These are phyloP conservation scores for Phalaenopsis aphrodite DNA, from an alignment of 106 monocot genomes.

Conservation along the genomic window DNA sequence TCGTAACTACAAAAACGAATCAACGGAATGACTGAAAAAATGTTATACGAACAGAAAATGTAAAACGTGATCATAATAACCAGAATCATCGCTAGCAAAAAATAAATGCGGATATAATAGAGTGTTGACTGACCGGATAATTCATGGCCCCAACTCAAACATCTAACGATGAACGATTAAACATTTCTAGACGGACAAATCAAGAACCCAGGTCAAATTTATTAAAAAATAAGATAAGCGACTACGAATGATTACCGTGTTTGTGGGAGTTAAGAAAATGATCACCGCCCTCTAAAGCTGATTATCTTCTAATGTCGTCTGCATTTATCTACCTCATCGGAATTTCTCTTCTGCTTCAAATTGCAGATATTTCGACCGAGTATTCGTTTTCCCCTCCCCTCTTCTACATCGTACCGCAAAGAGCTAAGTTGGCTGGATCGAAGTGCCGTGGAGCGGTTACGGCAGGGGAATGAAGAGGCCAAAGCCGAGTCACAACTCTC, in stretches of 20 bases:
- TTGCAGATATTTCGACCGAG: no score
- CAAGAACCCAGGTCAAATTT: background rate
- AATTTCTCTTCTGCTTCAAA: background rate
- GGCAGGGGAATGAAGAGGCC: background rate
- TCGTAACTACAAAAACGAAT: background rate
- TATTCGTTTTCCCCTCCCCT: no score
- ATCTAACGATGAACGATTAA: background rate
- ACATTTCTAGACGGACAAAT: background rate
- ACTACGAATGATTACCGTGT: background rate
- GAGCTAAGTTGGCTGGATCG: background rate
- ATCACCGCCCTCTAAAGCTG: background rate
- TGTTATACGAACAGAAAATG: background rate
- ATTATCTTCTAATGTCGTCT: background rate
- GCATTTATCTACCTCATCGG: background rate
- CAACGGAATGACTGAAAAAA: background rate
- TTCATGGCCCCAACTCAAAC: background rate
- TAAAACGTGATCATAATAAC: background rate
- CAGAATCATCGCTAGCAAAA: background rate
- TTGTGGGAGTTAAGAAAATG: background rate
- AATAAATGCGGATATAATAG: background rate
- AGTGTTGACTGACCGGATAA: background rate
- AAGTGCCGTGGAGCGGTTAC: background rate
- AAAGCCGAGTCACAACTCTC: background rate
- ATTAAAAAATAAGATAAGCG: background rate
- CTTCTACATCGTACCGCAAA: background rate